Evolutionary conservation across 108 stramenopile genomes (phyloP).

Genomic region (Schizochytrium sp.): DNA sequence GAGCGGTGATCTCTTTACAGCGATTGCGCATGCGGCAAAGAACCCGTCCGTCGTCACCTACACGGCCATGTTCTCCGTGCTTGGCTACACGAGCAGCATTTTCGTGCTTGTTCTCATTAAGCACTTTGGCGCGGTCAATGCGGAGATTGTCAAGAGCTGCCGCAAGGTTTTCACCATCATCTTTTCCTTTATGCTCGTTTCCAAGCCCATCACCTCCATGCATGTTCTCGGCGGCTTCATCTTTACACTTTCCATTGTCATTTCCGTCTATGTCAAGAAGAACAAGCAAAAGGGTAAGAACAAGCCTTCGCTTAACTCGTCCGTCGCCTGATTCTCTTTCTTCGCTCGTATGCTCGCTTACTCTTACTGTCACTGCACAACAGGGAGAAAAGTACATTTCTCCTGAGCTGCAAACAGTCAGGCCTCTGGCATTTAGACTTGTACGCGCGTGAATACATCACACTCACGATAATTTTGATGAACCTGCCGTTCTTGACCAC

Average conservation of each 20-base stretch:
- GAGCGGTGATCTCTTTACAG: not conserved
- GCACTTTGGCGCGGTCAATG: not conserved
- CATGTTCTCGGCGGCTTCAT: not conserved
- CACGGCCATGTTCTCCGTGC: conserved; percentile 17
- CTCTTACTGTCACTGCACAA: too few relatives aligned
- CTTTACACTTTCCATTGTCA: not conserved
- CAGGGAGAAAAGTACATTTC: too few relatives aligned
- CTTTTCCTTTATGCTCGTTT: not conserved
- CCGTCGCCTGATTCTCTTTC: too few relatives aligned
- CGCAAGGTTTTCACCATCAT: not conserved
- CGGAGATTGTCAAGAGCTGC: conserved; percentile 17
- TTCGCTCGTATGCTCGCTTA: too few relatives aligned
- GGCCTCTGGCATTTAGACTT: too few relatives aligned
- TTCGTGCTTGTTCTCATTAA: not conserved
- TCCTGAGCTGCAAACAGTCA: too few relatives aligned
- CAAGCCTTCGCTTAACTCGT: not conserved
- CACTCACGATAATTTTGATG: too few relatives aligned
- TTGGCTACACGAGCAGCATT: not conserved
- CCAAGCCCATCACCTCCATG: conserved; percentile 4
- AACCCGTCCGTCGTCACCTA: not conserved
- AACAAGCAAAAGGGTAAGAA: not conserved
- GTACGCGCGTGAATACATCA: too few relatives aligned
- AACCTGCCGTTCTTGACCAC: too few relatives aligned
- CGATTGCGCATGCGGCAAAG: not conserved
- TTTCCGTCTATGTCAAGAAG: not conserved